Percentiles rank a stretch among this genome's conserved stretches.
phyloP scores from a whole-genome alignment of 345 rosid genomes.

The Luvunga scandens region DNA sequence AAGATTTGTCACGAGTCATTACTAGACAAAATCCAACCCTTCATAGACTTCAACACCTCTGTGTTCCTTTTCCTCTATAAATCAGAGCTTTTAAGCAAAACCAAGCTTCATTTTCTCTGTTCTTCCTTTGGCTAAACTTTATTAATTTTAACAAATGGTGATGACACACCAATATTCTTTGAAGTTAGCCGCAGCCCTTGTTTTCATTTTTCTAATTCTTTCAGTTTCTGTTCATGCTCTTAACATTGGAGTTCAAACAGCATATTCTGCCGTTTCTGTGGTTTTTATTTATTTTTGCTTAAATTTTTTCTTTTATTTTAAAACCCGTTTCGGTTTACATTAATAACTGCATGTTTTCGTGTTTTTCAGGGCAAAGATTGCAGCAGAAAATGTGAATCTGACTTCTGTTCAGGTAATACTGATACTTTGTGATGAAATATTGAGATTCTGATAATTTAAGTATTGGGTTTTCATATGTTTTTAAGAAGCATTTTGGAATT shows the following conservation, averaged over 20 bases:
- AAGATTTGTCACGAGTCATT: conserved; percentile 41
- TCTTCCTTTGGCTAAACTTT: conserved; percentile 12
- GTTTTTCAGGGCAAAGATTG: conserved; percentile 60
- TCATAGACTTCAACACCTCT: not conserved
- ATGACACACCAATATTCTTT: conserved; percentile 3
- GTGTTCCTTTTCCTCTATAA: not conserved
- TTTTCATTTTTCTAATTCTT: conserved; percentile 13
- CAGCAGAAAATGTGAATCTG: conserved; percentile 85
- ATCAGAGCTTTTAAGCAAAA: conserved; percentile 31
- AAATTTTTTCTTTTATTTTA: not conserved
- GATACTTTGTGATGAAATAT: no score
- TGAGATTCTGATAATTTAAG: not conserved
- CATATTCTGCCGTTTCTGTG: conserved; percentile 46
- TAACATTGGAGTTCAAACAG: conserved; percentile 64
- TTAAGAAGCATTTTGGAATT: not conserved
- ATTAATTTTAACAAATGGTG: not conserved
- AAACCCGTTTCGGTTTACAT: no score
- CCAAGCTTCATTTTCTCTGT: conserved; percentile 27
- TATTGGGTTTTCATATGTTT: not conserved
- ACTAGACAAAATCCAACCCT: conserved; percentile 31
- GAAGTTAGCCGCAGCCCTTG: conserved; percentile 11
- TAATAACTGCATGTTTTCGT: not conserved
- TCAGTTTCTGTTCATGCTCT: conserved; percentile 44
- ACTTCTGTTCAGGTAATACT: conserved; percentile 64
- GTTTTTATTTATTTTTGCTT: conserved; percentile 26